Evolutionary conservation across 139 green algal genomes (phyloP), one percentile per base, ranked within the genome.

Genomic region (Tetraselmis chui): DNA sequence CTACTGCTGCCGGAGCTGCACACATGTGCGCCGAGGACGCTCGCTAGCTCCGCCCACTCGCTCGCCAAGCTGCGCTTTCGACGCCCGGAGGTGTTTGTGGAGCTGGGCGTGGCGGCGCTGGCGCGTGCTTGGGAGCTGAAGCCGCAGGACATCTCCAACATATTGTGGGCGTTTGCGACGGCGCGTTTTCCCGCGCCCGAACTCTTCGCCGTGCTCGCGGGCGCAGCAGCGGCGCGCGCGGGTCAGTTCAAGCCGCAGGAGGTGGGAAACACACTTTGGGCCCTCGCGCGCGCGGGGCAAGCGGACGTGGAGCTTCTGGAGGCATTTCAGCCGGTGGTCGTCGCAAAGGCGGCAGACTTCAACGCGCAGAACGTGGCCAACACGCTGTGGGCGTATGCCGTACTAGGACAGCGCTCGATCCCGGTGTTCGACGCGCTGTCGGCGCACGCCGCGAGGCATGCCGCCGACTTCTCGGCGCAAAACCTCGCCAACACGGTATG

Each of bases 241-340:
- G 45, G 27, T 18, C 25, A 76, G 32, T 88, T 87, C 76, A 88
- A 90, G 75, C 85, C 89, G 18, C 85, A 87, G 45, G 88, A 91
- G 82, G 83, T 93, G 77, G 87, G 75, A 77, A 91, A 90, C 82
- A 30, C 84, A 30, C 74, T 90, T 29, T 90, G 84, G 86, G 58
- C 85, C 5, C 82, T 85, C 29, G 86, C 86, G 2, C 81, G 59
- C 27, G 81, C 90, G 83, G 58, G 58, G 0, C 79, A 84, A 78
- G 45, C 18, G 11, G 45, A 5, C 45, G 45, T 18, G 18, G 45
- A 67, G 45, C 45, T 67, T 5, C 45, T 67, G 45, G 45, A 67
- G 11, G 45, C 45, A 18, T 18, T 67, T 5, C 11, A 67, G 45
- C 45, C 45, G 11, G 45, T 18, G 11, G 18, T 67, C 45, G 45